Evolutionary conservation across 78 protist species (phyloP), one percentile per base, ranked within the genome.

Genomic region (Pigoraptor vietnamica): DNA sequence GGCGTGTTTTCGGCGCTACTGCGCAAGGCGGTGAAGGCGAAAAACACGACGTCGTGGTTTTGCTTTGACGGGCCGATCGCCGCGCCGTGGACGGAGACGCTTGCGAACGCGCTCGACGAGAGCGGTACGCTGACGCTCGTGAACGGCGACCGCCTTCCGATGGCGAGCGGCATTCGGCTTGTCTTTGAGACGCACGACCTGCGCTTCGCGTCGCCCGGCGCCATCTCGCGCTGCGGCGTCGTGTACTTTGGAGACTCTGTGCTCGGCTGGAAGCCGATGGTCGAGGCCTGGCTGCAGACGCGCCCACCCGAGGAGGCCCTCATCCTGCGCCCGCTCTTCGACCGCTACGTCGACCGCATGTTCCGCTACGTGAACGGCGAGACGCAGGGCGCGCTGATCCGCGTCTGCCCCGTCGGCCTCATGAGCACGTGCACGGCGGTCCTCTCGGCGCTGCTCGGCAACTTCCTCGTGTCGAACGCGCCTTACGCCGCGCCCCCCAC

Each of bases 31-130:
- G 93, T 92, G 37, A 90, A 94, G 32, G 96, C 94, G 56, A 99
- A 95, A 94, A n/a, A 55, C 35, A 37, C 88, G 23, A 86, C 94
- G 93, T 86, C 93, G 87, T 98, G 99, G 99, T 97, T 99, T 82
- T 89, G 98, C 81, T 95, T 98, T 37, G 99, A 99, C 90, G 99
- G 99, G n/a, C 99, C 98, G 88, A 98, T 99, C 33, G 99, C 97
- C 92, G 98, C 99, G 0, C 99, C 97, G 91, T 98, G 99, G 99
- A 98, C 98, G 24, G 99, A 99, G 95, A 98, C 97, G 91, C 94
- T 99, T 39, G 98, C 98, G 94, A 36, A 97, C 14, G 97, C 98
- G 38, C 94, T 99, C 34, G 99, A 99, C 95, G 99, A 99, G 94
- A 98, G 98, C 97, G 93, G 94, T 91, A 90, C 98, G 87, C 93